Conservation (phyloP, 768 basidiomycete genomes). For the Tylopilus balloui region DNA sequence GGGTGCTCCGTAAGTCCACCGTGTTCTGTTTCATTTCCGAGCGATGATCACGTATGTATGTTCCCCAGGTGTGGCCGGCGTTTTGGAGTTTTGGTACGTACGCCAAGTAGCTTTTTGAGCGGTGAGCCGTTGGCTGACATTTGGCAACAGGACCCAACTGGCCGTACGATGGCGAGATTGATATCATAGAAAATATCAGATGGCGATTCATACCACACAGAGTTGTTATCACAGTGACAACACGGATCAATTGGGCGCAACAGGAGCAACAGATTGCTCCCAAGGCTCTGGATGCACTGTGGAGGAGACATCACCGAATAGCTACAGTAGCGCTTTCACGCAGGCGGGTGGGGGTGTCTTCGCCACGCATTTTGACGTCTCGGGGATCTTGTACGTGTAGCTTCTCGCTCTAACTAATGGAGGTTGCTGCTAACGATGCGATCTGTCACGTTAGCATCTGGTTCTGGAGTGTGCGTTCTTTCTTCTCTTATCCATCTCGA, state of each 20-base stretch:
- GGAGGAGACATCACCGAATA: constrained; percentile 29
- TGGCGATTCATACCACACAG: constrained; percentile 48
- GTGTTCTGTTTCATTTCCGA: constrained; percentile 3
- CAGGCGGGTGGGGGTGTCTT: constrained; percentile 56
- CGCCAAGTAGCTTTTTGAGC: background rate
- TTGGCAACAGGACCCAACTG: constrained; percentile 29
- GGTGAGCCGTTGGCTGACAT: background rate
- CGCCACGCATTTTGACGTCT: constrained; percentile 63
- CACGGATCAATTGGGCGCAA: constrained; percentile 31
- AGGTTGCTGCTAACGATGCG: background rate
- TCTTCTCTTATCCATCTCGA: background rate
- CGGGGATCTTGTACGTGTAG: constrained; percentile 45
- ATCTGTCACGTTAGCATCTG: constrained; percentile 34
- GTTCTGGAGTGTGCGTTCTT: constrained; percentile 43
- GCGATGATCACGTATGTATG: background rate
- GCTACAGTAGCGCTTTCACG: constrained; percentile 21
- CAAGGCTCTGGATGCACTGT: constrained; percentile 29
- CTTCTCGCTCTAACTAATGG: background rate
- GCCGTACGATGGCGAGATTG: constrained; percentile 50
- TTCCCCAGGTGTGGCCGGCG: constrained; percentile 28
- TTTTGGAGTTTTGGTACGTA: constrained; percentile 31
- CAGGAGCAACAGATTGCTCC: constrained; percentile 23
- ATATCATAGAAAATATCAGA: constrained; percentile 62
- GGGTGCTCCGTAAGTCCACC: constrained; percentile 50
- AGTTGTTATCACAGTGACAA: constrained; percentile 37